Evolutionary conservation across 495 filamentous ascomycete species (phyloP), one percentile per base, ranked within the genome.

Genomic region (Trypethelium eluteriae): DNA sequence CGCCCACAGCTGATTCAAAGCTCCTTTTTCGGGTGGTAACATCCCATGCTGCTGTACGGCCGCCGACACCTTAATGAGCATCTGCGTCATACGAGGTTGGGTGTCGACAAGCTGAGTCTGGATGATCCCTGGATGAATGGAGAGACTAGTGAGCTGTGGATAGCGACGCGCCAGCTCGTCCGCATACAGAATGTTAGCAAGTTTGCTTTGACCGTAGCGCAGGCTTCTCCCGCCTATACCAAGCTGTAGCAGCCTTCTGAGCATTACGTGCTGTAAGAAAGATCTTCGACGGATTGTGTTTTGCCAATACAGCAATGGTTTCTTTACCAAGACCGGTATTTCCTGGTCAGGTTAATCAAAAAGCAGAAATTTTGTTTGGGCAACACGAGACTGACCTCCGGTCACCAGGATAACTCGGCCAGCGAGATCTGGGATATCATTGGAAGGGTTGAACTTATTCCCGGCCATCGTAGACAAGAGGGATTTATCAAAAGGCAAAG

Each of bases 121-220:
- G 38, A 91, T 83, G 0, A 85, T 70, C 5, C 90, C 89, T 0
- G 91, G 90, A 64, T 92, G 87, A 0, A 91, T 78, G 0, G 86
- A 70, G 0, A 88, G 76, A 10, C 79, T 80, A 0, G 76, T 80
- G 56, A 89, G 82, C 39, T 79, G 73, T 0, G 85, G 85, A 71
- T 88, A 79, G 2, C 16, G 70, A 66, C 63, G 39, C 1, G 67
- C 75, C 76, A 82, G 12, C 78, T 75, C 61, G 68, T 74, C 14
- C 65, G 68, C 6, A 71, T 71, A 67, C 71, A 71, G 38, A 75
- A 77, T 3, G 68, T 75, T 11, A 68, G 73, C 56, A 0, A 73
- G 69, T 44, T 82, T 82, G 34, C 81, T 73, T 38, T 47, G 71
- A 12, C 69, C 71, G 34, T 73, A 73, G 2, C 66, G 64, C 34